Percentiles rank a stretch among this genome's conserved stretches.
These are phyloP conservation scores for Camellia granthamiana DNA, from an alignment of 148 eudicot genomes.

Conservation along the genomic window DNA sequence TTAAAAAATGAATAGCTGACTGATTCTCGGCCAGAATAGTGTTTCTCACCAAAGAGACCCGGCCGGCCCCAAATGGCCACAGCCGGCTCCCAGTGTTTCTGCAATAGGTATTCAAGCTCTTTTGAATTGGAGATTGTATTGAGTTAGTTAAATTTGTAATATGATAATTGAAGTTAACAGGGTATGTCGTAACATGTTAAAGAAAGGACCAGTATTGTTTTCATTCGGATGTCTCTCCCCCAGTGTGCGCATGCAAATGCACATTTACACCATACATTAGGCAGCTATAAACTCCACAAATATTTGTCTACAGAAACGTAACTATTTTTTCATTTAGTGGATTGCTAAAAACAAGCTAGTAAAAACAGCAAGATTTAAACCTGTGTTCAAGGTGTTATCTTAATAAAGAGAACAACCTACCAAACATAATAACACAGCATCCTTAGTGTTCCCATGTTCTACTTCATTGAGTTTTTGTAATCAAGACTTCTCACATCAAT, in stretches of 20 bases:
- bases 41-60: no score
- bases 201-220: not conserved
- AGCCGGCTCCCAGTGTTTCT: not conserved
- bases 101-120: not conserved
- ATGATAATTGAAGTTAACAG: not conserved
- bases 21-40: no score
- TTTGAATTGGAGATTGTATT: not conserved
- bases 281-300: not conserved
- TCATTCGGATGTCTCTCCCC: not conserved
- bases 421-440: not conserved
- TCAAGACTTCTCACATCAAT: not conserved
- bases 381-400: not conserved
- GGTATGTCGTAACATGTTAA: not conserved
- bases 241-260: no score
- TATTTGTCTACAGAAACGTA: not conserved
- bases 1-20: no score
- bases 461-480: not conserved
- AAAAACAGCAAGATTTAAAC: not conserved
- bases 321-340: not conserved
- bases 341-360: not conserved
- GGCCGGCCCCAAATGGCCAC: no score
- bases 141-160: not conserved
- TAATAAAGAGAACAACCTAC: not conserved
- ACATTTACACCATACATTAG: not conserved
- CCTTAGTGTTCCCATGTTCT: not conserved